Conservation (phyloP, 495 filamentous ascomycete genomes). For the Aspergillus coremiiformis region DNA sequence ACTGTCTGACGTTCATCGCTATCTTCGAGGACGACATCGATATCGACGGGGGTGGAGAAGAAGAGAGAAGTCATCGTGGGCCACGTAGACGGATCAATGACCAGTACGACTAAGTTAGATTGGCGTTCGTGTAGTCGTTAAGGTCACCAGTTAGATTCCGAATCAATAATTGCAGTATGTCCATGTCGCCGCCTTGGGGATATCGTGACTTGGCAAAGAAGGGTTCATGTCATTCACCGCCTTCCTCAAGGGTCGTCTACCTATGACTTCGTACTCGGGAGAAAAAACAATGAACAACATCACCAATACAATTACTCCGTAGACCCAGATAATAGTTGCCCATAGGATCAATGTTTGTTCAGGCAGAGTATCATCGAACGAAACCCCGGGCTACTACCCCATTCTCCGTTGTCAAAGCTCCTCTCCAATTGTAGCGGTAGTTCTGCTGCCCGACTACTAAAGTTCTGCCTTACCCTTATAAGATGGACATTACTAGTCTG, state of each 20-base stretch:
- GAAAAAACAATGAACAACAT: neutral
- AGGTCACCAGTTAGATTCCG: neutral
- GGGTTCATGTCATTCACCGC: neutral
- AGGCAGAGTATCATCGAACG: neutral
- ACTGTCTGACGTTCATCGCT: slow-evolving; percentile 88
- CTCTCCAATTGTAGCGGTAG: neutral
- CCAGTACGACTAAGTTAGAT: slow-evolving; percentile 1
- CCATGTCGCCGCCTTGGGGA: neutral
- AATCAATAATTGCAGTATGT: neutral
- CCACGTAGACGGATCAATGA: neutral
- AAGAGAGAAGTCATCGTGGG: slow-evolving; percentile 81
- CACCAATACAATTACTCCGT: too few species aligned
- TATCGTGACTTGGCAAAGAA: neutral
- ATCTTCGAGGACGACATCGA: slow-evolving; percentile 96
- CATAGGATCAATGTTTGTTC: neutral
- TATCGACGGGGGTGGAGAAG: slow-evolving; percentile 96
- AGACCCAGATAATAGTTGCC: too few species aligned
- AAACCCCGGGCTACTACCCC: neutral
- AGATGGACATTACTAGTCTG: neutral
- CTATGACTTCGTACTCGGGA: neutral
- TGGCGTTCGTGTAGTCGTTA: neutral
- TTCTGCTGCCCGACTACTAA: neutral
- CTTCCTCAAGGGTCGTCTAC: neutral
- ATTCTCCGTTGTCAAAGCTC: neutral
- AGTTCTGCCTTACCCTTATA: neutral